Percentiles rank a stretch among this genome's conserved stretches.
Evolutionary conservation across 345 rosid genomes (phyloP).

Genomic region (Eucalyptus cloeziana): DNA sequence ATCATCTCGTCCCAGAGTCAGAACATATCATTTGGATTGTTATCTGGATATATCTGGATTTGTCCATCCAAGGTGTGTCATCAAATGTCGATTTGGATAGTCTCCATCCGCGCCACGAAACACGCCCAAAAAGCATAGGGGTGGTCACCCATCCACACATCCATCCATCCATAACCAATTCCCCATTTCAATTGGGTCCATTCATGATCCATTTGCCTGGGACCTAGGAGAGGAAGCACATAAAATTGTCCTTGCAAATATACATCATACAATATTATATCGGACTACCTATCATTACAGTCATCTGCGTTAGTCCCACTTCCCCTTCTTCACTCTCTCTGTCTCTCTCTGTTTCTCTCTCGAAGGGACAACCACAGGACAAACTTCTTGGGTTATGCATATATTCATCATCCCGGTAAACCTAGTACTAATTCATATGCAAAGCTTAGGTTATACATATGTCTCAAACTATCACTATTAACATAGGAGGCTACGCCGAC

Average conservation of each 20-base stretch:
- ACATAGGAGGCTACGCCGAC: constrained; percentile 44
- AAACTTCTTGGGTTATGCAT: neutral
- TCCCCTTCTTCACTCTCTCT: neutral
- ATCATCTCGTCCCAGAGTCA: neutral
- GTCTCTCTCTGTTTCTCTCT: neutral
- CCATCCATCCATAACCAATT: neutral
- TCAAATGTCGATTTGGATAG: neutral
- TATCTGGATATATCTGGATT: too few relatives aligned
- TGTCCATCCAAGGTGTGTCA: neutral
- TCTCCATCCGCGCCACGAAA: neutral
- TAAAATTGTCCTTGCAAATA: neutral
- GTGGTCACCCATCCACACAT: neutral
- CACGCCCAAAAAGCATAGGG: neutral
- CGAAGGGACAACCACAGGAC: neutral
- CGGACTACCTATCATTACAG: neutral
- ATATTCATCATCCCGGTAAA: neutral
- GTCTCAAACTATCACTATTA: neutral
- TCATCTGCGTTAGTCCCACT: neutral
- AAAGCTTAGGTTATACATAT: neutral
- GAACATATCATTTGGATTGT: neutral
- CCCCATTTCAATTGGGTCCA: neutral
- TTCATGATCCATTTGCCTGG: neutral
- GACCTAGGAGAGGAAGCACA: neutral
- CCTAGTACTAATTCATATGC: neutral
- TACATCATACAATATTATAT: neutral